phyloP scores from a whole-genome alignment of 2,329 filamentous ascomycete species.

The Rachicladosporium sp. region DNA sequence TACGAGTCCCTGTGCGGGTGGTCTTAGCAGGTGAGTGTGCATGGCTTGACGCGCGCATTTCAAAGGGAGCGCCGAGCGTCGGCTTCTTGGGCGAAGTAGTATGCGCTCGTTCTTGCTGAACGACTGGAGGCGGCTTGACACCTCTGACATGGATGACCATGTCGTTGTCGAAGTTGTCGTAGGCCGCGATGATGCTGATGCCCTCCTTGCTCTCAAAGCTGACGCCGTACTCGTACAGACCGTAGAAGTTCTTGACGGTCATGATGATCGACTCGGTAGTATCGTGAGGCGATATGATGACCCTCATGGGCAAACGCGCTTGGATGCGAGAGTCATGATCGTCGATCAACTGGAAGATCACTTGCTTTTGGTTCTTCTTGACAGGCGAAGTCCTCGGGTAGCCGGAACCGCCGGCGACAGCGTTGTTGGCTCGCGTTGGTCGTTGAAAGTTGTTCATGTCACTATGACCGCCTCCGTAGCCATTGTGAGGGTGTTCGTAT shows the following conservation, averaged over 20 bases:
- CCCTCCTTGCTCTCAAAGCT: conserved; percentile 88
- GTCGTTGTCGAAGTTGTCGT: conserved; percentile 87
- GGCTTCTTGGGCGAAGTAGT: conserved; percentile 37
- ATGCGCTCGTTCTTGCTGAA: conserved; percentile 12
- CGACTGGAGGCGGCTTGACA: conserved; percentile 12
- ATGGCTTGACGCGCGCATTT: conserved; percentile 50
- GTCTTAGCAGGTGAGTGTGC: conserved; percentile 54
- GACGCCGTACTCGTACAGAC: conserved; percentile 79
- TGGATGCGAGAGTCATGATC: conserved; percentile 23
- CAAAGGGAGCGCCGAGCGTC: conserved; percentile 52
- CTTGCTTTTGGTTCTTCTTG: conserved; percentile 48
- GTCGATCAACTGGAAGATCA: conserved; percentile 62
- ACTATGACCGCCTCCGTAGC: too few relatives aligned
- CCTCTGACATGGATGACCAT: conserved; percentile 83
- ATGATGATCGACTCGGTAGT: conserved; percentile 95
- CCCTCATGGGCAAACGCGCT: conserved; percentile 69
- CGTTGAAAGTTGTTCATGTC: conserved; percentile 1
- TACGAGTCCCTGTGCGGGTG: conserved; percentile 65
- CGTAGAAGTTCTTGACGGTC: conserved; percentile 98
- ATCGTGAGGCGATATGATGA: conserved; percentile 90
- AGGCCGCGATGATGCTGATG: conserved; percentile 84
- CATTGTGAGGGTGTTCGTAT: too few relatives aligned
- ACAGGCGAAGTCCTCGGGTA: conserved; percentile 17
- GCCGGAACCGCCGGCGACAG: conserved; percentile 11
- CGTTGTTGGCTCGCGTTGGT: conserved; percentile 3